Conservation (phyloP, 495 filamentous ascomycete species). For the Staphylotrichum longicolle region DNA sequence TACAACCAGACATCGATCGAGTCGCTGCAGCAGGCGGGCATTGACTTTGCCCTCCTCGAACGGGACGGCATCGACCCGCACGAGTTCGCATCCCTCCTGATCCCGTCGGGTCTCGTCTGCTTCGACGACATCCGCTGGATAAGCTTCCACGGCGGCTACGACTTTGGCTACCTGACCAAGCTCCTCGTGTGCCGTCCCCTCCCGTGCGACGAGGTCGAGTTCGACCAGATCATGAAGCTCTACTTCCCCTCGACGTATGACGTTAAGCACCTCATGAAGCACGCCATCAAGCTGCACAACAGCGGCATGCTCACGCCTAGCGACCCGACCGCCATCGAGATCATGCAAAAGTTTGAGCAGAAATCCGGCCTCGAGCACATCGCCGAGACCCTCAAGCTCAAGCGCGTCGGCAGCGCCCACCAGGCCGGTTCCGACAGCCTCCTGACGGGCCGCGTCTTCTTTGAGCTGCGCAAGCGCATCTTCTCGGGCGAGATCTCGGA, state of each 20-base stretch:
- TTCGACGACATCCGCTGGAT: constrained; percentile 89
- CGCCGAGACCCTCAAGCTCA: constrained; percentile 86
- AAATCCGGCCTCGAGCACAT: constrained; percentile 91
- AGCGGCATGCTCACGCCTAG: constrained; percentile 64
- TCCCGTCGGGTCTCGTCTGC: constrained; percentile 88
- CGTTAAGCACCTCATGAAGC: constrained; percentile 94
- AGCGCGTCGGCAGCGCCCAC: constrained; percentile 80
- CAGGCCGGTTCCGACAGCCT: constrained; percentile 89
- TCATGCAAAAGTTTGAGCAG: constrained; percentile 73
- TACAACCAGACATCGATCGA: constrained; percentile 90
- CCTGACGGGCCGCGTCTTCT: constrained; percentile 90
- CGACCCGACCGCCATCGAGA: constrained; percentile 60
- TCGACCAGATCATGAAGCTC: constrained; percentile 75
- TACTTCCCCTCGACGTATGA: constrained; percentile 94
- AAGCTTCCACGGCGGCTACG: constrained; percentile 97
- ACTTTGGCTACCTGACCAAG: constrained; percentile 96
- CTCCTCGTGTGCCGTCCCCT: constrained; percentile 76
- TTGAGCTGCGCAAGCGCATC: constrained; percentile 78
- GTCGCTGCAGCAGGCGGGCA: constrained; percentile 78
- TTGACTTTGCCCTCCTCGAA: constrained; percentile 80
- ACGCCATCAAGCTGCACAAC: constrained; percentile 58
- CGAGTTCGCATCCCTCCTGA: constrained; percentile 83
- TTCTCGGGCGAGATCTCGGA: constrained; percentile 77
- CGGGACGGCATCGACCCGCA: constrained; percentile 87
- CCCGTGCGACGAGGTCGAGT: constrained; percentile 83